Base-by-base conservation (phyloP, 2,329 filamentous ascomycete genomes). In the Mollisiaceae sp. region DNA sequence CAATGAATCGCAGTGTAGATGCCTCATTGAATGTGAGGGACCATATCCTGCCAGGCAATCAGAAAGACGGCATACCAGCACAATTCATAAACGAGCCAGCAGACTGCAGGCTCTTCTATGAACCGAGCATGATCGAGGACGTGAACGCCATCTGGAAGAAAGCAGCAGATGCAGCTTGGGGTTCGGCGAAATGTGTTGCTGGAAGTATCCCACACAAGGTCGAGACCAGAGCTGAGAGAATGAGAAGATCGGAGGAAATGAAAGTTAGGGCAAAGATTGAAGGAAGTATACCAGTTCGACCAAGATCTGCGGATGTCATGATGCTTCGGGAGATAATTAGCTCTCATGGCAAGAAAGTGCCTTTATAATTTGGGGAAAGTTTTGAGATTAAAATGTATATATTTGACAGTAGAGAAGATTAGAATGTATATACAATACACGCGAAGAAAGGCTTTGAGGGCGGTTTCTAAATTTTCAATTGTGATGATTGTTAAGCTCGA, bases 71-170 rank as follows among this genome's bases (percentile, higher is more conserved):
- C 59, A 77, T 79, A 0, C 83, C 87, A 11, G 75, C 84, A 22
- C 88, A 90, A 70, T 90, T 90, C 72, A 74, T 84, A 4, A 87
- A 88, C 67, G 82, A 88, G 68, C 81, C 85, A 0, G 85, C 87
- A 0, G 83, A 87, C 70, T 90, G 87, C 70, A 79, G 86, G 3
- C 74, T 89, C 11, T 90, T 83, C 72, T 89, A 84, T 67, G 86
- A 86, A 12, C 74, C 79, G n/a, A 75, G 79, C 1, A 87, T 85
- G 75, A 74, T 84, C 22, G 73, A 79, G 6, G 80, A 86, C 63
- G 79, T 83, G 1, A 78, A 77, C 2, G 77, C 75, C 24, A 73
- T 86, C 24, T 90, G 88, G 87, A 77, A 74, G 39, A 78, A 77
- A 55, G 80, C 78, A 22, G 75, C 76, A 1, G 73, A 75, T 3